Conservation (phyloP, 805 yeast genomes). For the Candida broadrunensis region DNA sequence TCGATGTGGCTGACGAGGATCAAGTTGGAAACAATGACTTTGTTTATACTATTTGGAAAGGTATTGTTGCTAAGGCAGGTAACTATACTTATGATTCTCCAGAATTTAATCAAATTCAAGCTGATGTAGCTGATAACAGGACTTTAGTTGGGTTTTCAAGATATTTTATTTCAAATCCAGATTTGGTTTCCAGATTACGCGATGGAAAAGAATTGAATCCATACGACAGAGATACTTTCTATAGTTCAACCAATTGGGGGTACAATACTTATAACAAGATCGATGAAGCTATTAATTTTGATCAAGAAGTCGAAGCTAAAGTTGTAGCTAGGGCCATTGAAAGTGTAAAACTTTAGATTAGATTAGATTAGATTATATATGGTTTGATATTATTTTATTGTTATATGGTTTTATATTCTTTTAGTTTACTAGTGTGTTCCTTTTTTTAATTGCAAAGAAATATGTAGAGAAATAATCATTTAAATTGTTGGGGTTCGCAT, state of each 20-base stretch:
- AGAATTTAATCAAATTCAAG: slow-evolving; percentile 9
- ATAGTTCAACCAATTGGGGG: slow-evolving; percentile 26
- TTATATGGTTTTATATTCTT: too few relatives aligned
- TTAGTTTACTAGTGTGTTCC: too few relatives aligned
- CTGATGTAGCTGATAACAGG: slow-evolving; percentile 16
- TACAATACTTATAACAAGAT: slow-evolving; percentile 12
- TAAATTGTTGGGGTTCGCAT: too few relatives aligned
- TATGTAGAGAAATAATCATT: too few relatives aligned
- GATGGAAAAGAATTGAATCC: slow-evolving; percentile 31
- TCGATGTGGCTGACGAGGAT: slow-evolving; percentile 18
- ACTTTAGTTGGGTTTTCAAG: slow-evolving; percentile 41
- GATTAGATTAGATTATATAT: too few relatives aligned
- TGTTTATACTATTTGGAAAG: slow-evolving; percentile 25
- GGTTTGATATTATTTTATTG: too few relatives aligned
- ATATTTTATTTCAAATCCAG: slow-evolving; percentile 43
- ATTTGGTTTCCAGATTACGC: slow-evolving; percentile 31
- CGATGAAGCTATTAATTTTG: slow-evolving; percentile 1
- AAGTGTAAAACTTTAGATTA: not conserved
- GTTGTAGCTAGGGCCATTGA: slow-evolving; percentile 1
- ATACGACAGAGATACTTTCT: slow-evolving; percentile 39
- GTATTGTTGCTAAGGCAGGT: slow-evolving; percentile 12
- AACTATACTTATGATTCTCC: slow-evolving; percentile 19
- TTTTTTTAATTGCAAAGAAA: too few relatives aligned
- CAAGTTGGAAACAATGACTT: slow-evolving; percentile 18
- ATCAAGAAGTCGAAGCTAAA: slow-evolving; percentile 5